Base-by-base conservation (phyloP, 2,329 filamentous ascomycete genomes). In the Talaromyces sp. region DNA sequence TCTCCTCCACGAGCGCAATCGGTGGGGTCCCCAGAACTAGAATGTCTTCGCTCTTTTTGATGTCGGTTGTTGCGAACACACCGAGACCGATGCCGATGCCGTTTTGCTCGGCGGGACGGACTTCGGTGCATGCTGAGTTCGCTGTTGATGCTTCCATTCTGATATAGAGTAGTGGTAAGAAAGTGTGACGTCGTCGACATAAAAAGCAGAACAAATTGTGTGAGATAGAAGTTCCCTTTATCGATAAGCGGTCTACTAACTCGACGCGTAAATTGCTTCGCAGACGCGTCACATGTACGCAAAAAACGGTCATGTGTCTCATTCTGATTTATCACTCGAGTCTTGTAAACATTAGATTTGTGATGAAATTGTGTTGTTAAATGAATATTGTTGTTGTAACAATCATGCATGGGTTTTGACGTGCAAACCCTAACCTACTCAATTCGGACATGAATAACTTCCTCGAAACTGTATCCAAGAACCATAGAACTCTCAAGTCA, bases 1-100 rank as follows among this genome's bases (percentile, higher is more conserved):
- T 71, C 1, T 79, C 78, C 64, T 87, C 83, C 1, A 87, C 72
- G 16, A 84, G 82, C 1, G 80, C 80, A 46, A 85, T 73, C 55
- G 86, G 79, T 18, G 79, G 76, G n/a, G 76, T 72, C 25, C 57
- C 57, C 37, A 85, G 72, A 9, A 75, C 69, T 39, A 84, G 68
- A 35, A 88, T 74, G 44, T 80, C 70, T 37, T 82, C 77, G 12
- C 84, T 83, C 0, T 79, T 69, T 5, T 72, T 67, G 62, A 86
- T 79, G n/a, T 78, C 69, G 25, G 75, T 70, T 5, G 74, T 78
- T 2, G 84, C 81, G 69, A 87, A 86, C 1, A 87, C 73, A 4
- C 85, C 85, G 37, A 79, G 81, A 12, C 85, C 85, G 66, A 73
- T 68, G 46, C 66, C 71, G 66, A 69, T 65, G 3, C 50, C 59